Evolutionary conservation across 352 stramenopile species (phyloP).

Genomic region (Blastocystis sp.): DNA sequence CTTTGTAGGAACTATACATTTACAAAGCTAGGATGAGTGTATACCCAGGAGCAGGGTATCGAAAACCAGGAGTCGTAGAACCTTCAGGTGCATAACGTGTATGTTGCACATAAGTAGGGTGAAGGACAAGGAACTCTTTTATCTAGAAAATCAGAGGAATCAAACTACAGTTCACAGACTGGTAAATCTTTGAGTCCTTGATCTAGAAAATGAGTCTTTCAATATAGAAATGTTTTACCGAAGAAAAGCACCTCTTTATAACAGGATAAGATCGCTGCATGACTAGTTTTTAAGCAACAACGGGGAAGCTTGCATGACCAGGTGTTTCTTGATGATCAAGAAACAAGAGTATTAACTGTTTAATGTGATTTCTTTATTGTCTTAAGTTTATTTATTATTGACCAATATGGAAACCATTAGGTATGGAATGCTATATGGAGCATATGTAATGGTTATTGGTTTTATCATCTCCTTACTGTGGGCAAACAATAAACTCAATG

Average conservation of each 20-base stretch:
- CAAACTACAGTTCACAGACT: background rate
- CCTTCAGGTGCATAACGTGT: constrained; percentile 40
- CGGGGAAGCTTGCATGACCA: background rate
- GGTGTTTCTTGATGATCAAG: constrained; percentile 31
- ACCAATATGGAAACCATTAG: too few species aligned
- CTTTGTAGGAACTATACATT: background rate
- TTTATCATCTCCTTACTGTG: too few species aligned
- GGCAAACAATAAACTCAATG: too few species aligned
- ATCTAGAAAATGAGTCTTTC: constrained; percentile 1
- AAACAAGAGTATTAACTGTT: background rate
- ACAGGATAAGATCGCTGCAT: constrained; percentile 47
- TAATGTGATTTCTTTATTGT: too few species aligned
- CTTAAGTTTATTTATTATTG: too few species aligned
- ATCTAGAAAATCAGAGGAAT: background rate
- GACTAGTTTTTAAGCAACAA: background rate
- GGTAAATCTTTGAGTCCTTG: constrained; percentile 51
- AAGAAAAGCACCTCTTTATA: constrained; percentile 42
- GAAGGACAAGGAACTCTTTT: constrained; percentile 21
- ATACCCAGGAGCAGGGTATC: constrained; percentile 46
- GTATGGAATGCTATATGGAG: too few species aligned
- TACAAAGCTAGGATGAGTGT: background rate
- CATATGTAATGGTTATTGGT: too few species aligned
- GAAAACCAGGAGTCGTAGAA: constrained; percentile 26
- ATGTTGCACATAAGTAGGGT: constrained; percentile 25
- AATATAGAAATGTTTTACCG: background rate